Base-by-base conservation (phyloP, 2,329 filamentous ascomycete genomes). In the Cercospora sp. region DNA sequence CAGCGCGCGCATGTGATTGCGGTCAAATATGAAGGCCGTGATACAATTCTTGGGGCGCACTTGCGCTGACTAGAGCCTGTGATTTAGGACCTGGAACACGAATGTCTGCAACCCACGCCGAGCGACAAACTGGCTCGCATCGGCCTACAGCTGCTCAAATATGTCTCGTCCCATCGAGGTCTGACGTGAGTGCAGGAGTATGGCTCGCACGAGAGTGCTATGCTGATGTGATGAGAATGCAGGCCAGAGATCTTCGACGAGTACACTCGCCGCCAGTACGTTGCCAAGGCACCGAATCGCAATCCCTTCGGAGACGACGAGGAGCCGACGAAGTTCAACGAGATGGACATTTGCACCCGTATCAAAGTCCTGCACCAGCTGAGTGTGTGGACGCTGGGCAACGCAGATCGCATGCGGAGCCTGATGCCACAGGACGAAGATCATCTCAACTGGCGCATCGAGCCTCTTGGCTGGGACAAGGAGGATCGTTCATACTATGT, bases 241-340 rank as follows among this genome's bases (percentile, higher is more conserved):
- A 97, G 94, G 1, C 87, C 85, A 63, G 93, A 96, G 3, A 90
- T 95, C 60, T 96, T 98, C 74, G 93, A 98, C 77, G 93, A 97
- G 76, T 97, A 97, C 78, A 91, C 93, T 36, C 89, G 93, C 74
- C 90, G 93, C 68, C 94, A 97, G 79, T 99, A 93, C 78, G 81
- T 91, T 63, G 86, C 89, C n/a, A 96, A 93, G 81, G 89, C 91
- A 2, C 90, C 93, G 3, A 79, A 87, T 10, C 86, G 86, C 64
- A 98, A 97, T 76, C 94, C 94, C 0, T 97, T 96, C 75, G 94
- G 94, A 58, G 85, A 87, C 26, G 90, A 89, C 3, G 92, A 95
- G 73, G 81, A 84, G 5, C 89, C 92, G 0, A 84, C 84, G 36
- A 90, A 86, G 63, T 99, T 99, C 77, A 82, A 87, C 71, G 88